phyloP scores from a whole-genome alignment of 371 early-diverging fungal species.

The Dichotomocladium elegans region DNA sequence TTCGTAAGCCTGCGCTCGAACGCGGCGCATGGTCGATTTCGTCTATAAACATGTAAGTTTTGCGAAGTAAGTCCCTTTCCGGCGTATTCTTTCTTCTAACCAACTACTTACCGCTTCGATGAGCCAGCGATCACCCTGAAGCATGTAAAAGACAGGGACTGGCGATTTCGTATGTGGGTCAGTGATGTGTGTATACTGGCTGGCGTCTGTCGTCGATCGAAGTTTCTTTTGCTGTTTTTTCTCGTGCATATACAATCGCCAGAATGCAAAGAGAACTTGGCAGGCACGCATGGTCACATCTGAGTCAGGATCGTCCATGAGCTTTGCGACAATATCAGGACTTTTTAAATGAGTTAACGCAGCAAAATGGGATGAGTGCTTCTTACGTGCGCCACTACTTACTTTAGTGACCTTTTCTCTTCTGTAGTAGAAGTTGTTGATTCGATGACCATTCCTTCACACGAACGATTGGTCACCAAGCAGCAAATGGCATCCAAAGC shows the following conservation, averaged over 20 bases:
- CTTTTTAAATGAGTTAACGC: slow-evolving; percentile 15
- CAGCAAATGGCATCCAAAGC: slow-evolving; percentile 54
- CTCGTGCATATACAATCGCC: slow-evolving; percentile 43
- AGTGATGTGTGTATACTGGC: neutral
- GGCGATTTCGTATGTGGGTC: too few species aligned
- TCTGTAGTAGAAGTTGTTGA: slow-evolving; percentile 1
- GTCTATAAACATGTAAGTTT: slow-evolving; percentile 13
- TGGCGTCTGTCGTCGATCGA: slow-evolving; percentile 6
- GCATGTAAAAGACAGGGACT: slow-evolving; percentile 37
- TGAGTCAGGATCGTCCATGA: slow-evolving; percentile 54
- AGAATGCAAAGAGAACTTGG: slow-evolving; percentile 43
- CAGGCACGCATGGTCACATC: slow-evolving; percentile 53
- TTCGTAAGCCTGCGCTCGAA: slow-evolving; percentile 25
- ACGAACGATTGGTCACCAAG: slow-evolving; percentile 43
- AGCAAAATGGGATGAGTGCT: neutral
- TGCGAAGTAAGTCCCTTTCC: neutral
- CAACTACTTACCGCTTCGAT: slow-evolving; percentile 37
- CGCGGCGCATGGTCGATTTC: slow-evolving; percentile 26
- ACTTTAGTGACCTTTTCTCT: slow-evolving; percentile 25
- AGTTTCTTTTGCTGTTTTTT: slow-evolving; percentile 22
- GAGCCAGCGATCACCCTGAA: slow-evolving; percentile 45
- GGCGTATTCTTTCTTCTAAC: neutral
- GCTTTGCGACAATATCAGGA: slow-evolving; percentile 32
- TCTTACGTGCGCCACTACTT: neutral
- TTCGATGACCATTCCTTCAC: slow-evolving; percentile 31